phyloP scores from a whole-genome alignment of 331 rosid species.

The Quercus lobata region DNA sequence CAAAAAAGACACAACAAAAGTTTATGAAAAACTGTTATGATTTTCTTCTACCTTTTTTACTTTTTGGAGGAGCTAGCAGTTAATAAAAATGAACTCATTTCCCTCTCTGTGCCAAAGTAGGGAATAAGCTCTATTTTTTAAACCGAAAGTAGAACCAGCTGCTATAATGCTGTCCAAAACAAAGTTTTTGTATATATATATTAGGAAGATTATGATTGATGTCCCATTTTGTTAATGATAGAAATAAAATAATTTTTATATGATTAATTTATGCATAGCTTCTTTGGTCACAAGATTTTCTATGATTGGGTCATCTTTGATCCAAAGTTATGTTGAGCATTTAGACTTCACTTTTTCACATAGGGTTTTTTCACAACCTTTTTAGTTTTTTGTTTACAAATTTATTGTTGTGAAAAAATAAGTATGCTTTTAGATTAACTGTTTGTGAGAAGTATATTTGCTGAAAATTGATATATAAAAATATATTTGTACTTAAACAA shows the following conservation, averaged over 20 bases:
- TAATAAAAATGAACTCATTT: not conserved
- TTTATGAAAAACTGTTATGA: not conserved
- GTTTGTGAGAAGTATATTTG: no score
- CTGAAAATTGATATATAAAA: no score
- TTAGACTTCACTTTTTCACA: not conserved
- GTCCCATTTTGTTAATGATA: not conserved
- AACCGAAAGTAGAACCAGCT: not conserved
- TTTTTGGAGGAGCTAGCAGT: not conserved
- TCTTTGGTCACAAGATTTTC: not conserved
- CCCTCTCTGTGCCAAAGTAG: not conserved
- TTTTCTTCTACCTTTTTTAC: not conserved
- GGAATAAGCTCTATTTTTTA: not conserved
- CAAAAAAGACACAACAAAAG: not conserved
- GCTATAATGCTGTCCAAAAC: not conserved
- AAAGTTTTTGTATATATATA: not conserved
- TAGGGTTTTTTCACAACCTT: not conserved
- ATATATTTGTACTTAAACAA: no score
- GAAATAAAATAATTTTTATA: not conserved
- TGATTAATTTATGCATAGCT: not conserved
- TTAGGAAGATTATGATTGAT: not conserved
- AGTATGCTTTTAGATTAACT: no score
- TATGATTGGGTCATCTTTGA: not conserved
- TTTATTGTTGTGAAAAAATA: no score
- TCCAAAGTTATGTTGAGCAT: not conserved
- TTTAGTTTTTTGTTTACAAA: no score